phyloP scores from a whole-genome alignment of 2,329 filamentous ascomycete genomes.

The Apiospora hydei region DNA sequence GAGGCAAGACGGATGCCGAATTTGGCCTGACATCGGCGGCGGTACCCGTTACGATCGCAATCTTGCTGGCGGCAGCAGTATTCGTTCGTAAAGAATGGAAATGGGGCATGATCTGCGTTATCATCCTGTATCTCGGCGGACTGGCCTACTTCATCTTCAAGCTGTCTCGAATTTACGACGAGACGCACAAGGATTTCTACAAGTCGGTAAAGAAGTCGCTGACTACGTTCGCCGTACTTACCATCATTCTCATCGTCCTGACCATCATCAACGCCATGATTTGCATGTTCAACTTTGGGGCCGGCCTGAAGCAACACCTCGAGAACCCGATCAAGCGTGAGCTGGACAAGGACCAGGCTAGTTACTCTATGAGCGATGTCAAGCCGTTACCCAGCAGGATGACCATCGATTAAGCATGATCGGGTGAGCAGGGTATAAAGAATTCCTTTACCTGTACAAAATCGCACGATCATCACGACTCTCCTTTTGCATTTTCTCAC shows the following conservation, averaged over 20 bases:
- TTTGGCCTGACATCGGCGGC: constrained; percentile 88
- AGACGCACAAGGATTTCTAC: constrained; percentile 67
- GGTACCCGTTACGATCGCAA: constrained; percentile 88
- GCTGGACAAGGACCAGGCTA: constrained; percentile 62
- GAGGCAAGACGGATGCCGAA: constrained; percentile 72
- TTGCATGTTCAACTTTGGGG: constrained; percentile 90
- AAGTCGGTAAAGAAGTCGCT: constrained; percentile 81
- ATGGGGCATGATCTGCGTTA: constrained; percentile 77
- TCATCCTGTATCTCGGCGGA: constrained; percentile 86
- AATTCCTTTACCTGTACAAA: constrained; percentile 27
- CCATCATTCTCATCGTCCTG: constrained; percentile 84
- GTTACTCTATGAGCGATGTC: constrained; percentile 64
- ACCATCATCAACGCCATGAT: constrained; percentile 88
- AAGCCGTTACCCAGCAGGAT: constrained; percentile 63
- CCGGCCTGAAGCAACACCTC: constrained; percentile 88
- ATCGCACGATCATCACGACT: constrained; percentile 29
- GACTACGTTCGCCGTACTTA: constrained; percentile 93
- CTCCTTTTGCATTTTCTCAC: constrained; percentile 29
- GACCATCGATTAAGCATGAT: constrained; percentile 63
- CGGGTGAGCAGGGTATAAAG: constrained; percentile 2
- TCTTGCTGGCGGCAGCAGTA: constrained; percentile 84
- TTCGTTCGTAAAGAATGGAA: constrained; percentile 86
- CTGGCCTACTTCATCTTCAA: constrained; percentile 98
- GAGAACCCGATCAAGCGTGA: constrained; percentile 55
- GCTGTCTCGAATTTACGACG: constrained; percentile 91